Evolutionary conservation across 345 rosid genomes (phyloP).

Genomic region (Eucalyptus victrix): DNA sequence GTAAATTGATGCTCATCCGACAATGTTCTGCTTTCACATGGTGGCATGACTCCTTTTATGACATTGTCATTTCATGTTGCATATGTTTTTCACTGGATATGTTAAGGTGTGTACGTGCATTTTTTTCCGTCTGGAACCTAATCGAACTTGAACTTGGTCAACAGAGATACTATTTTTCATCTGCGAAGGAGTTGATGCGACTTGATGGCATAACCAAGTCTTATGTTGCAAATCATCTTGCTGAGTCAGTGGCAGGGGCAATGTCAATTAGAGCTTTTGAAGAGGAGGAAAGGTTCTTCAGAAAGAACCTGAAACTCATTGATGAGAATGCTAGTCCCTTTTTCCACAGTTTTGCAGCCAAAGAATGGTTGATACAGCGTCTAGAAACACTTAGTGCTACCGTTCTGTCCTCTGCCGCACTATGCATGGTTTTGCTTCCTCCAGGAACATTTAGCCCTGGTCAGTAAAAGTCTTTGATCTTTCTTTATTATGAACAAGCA

Average conservation of each 20-base stretch:
- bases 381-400: conserved; percentile 67
- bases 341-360: conserved; percentile 83
- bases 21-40: not conserved
- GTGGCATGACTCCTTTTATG: not conserved
- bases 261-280: conserved; percentile 80
- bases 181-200: conserved; percentile 89
- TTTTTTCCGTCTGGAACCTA: not conserved
- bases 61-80: not conserved
- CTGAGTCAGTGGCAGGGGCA: conserved; percentile 90
- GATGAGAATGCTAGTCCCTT: conserved; percentile 89
- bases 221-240: conserved; percentile 79
- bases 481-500: not conserved
- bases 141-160: not conserved
- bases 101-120: not conserved
- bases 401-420: conserved; percentile 73
- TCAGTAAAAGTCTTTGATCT: conserved; percentile 2
- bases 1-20: not conserved
- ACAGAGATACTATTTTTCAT: conserved; percentile 72
- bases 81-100: not conserved
- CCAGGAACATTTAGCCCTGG: conserved; percentile 87
- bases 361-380: conserved; percentile 88
- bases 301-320: conserved; percentile 53
- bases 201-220: conserved; percentile 91
- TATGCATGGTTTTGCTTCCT: conserved; percentile 94
- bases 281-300: conserved; percentile 80